Conservation (phyloP, 257 asterid species). For the Agastache rugosa region DNA sequence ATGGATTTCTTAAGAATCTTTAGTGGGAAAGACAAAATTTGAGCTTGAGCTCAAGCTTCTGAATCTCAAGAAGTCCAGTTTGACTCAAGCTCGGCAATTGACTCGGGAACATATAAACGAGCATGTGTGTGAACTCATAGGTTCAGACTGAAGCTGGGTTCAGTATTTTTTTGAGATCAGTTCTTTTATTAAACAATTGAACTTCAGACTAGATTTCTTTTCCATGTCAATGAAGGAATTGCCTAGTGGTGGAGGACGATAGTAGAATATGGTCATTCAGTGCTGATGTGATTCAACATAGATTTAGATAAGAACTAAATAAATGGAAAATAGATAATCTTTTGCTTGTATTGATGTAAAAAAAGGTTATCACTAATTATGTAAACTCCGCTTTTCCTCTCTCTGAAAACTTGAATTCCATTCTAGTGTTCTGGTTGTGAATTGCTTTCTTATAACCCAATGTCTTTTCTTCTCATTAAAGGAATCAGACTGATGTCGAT, state of each 20-base stretch:
- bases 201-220: neutral
- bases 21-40: neutral
- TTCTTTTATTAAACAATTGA: neutral
- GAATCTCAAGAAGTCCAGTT: neutral
- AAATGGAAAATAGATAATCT: neutral
- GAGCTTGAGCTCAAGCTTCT: neutral
- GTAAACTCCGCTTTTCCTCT: slow-evolving; percentile 5
- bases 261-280: neutral
- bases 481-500: no score
- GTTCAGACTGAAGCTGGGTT: neutral
- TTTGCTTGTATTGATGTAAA: slow-evolving; percentile 3
- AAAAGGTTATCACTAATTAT: slow-evolving; percentile 7
- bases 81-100: neutral
- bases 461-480: slow-evolving; percentile 34
- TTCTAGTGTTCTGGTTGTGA: slow-evolving; percentile 14
- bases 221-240: neutral
- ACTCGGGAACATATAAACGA: neutral
- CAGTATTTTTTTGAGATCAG: neutral
- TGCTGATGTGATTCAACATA: neutral
- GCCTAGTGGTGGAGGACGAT: slow-evolving; percentile 15
- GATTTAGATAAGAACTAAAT: slow-evolving; percentile 10
- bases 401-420: neutral
- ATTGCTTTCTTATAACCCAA: slow-evolving; percentile 23
- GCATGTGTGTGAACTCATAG: neutral
- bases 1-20: neutral